Base-by-base conservation (phyloP, 176 grass and related monocot species). In the Carex cristatella region DNA sequence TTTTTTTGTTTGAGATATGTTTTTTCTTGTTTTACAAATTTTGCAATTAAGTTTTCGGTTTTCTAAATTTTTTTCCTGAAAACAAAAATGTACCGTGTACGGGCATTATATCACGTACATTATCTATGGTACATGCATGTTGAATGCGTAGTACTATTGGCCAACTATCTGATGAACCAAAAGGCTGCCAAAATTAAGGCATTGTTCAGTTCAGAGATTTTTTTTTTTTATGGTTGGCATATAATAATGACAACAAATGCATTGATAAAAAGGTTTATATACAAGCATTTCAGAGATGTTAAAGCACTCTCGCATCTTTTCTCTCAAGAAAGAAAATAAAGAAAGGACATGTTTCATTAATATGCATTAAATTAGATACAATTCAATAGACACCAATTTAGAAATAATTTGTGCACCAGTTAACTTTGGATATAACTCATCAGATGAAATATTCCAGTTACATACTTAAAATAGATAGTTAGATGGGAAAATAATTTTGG, bases 401-500 rank as follows among this genome's bases (percentile, higher is more conserved):
- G 5, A 75, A 53, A 27, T 1, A 75, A 75, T 55, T 54, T 31
- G 19, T 31, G 4, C 71, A 37, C 14, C 38, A 40, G 13, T 38
- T 69, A 31, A 76, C 44, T 28, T 76, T 5, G 27, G 48, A 76
- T 55, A 54, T 76, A 23, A 76, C 23, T 5, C 38, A 61, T 73
- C 19, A 58, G 12, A 32, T 42, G 23, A 23, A 54, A 86, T 8
- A 85, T 61, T 85, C 5, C 30, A 40, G 61, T 63, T 65, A 54
- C 69, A 77, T 19, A 85, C 79, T 16, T 31, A 30, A 40, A 10
- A 62, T 32, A 84, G 59, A 48, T 44, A 77, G 69, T 80, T 85
- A 79, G n/a, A 74, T 46, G 54, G 42, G 16, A 42, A 42, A 65
- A 85, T 82, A 83, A 85, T 80, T 89, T 64, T 79, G 51, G 80